Percentiles rank a stretch among this genome's conserved stretches.
Evolutionary conservation across 305 asterid species (phyloP).

Genomic region (Fraxinus floribunda): DNA sequence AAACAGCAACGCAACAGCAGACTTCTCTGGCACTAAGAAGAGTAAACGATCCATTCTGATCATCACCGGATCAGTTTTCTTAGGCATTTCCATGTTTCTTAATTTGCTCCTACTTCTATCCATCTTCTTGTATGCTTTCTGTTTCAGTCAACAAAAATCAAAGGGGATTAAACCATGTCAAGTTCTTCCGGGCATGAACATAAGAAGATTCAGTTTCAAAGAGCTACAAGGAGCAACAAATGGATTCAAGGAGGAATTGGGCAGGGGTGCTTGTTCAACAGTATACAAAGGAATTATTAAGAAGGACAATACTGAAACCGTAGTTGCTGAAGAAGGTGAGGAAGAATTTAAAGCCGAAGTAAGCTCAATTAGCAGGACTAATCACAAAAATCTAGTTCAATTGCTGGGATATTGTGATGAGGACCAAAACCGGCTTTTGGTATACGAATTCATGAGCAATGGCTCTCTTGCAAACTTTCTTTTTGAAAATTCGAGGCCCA

Average conservation of each 20-base stretch:
- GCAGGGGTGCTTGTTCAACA: slow-evolving; percentile 15
- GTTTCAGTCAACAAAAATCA: background rate
- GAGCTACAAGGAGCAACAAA: slow-evolving; percentile 22
- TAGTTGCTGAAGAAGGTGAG: too few relatives aligned
- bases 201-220: slow-evolving; percentile 16
- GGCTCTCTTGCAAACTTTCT: too few relatives aligned
- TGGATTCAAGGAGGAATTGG: slow-evolving; percentile 23
- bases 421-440: slow-evolving; percentile 27
- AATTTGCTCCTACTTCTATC: slow-evolving; percentile 2
- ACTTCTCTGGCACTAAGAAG: background rate
- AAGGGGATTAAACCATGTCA: background rate
- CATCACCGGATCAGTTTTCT: slow-evolving; percentile 31
- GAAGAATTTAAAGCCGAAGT: too few relatives aligned
- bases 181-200: slow-evolving; percentile 1
- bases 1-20: background rate
- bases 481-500: too few relatives aligned
- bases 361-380: too few relatives aligned
- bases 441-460: slow-evolving; percentile 18
- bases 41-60: background rate
- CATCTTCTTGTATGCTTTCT: background rate
- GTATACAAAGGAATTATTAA: slow-evolving; percentile 15
- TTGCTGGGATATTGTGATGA: slow-evolving; percentile 35
- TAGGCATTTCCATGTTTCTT: slow-evolving; percentile 32
- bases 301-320: background rate
- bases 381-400: too few relatives aligned